Evolutionary conservation across 305 asterid species (phyloP).

Genomic region (Solanum hybrid): DNA sequence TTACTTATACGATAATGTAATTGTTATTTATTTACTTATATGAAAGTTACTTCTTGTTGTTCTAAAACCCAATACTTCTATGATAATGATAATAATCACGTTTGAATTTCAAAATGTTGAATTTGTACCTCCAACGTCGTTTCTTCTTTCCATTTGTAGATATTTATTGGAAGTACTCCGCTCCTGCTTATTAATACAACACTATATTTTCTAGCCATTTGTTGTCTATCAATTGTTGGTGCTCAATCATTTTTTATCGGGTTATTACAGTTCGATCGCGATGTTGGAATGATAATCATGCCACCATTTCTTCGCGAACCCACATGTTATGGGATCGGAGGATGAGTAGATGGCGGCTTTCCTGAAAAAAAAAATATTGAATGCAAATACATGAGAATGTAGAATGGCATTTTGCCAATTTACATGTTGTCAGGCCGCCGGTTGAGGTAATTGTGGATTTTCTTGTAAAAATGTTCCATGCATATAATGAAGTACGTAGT

Average conservation of each 20-base stretch:
- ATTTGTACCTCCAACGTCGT: neutral
- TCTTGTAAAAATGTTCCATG: no score
- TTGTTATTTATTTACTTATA: neutral
- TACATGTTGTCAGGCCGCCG: no score
- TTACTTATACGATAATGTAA: neutral
- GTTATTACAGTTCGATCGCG: neutral
- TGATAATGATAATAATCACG: neutral
- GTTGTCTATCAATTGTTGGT: neutral
- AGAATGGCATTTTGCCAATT: no score
- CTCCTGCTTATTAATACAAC: neutral
- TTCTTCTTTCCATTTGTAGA: neutral
- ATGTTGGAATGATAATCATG: neutral
- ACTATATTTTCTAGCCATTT: neutral
- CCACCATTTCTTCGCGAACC: neutral
- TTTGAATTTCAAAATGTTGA: neutral
- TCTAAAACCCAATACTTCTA: no score
- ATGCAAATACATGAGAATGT: no score
- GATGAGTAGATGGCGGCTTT: neutral
- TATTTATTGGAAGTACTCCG: neutral
- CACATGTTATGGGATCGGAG: neutral
- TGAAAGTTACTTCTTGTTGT: no score
- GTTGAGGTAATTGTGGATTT: no score
- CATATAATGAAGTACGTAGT: no score
- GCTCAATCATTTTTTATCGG: neutral
- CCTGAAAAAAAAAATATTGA: no score